Percentiles rank a stretch among this genome's conserved stretches.
phyloP scores from a whole-genome alignment of 129 eudicot genomes.

The Lactuca sativa region DNA sequence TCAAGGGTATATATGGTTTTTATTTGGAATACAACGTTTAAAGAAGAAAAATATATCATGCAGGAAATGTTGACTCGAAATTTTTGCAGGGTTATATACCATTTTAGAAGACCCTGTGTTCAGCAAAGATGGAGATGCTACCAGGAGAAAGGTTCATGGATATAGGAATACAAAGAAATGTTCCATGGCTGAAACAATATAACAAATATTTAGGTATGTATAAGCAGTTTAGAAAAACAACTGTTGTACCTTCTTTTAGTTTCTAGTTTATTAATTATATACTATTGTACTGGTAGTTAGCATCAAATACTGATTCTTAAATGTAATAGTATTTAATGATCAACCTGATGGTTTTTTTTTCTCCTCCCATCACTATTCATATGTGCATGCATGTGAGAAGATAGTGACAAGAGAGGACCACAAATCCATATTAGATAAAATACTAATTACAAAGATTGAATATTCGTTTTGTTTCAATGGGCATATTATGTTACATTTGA shows the following conservation, averaged over 20 bases:
- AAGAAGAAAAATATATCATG: conserved; percentile 6
- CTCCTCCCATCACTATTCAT: conserved; percentile 30
- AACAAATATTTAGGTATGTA: conserved; percentile 25
- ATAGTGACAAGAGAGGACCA: conserved; percentile 50
- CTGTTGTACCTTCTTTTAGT: conserved; percentile 8
- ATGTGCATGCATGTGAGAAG: conserved; percentile 32
- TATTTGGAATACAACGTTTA: background rate
- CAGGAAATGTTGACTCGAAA: background rate
- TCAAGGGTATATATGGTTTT: background rate
- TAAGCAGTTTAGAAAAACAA: conserved; percentile 23
- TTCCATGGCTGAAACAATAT: conserved; percentile 28
- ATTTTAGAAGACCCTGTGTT: conserved; percentile 56
- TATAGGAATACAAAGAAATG: conserved; percentile 34
- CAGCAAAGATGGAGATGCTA: conserved; percentile 29
- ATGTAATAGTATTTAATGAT: conserved; percentile 28
- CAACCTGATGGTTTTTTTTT: conserved; percentile 9
- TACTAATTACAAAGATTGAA: conserved; percentile 23
- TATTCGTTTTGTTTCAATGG: conserved; percentile 24
- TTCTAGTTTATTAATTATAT: conserved; percentile 23
- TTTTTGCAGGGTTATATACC: conserved; percentile 57
- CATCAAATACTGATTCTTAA: conserved; percentile 22
- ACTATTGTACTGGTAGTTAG: conserved; percentile 20
- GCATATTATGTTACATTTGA: conserved; percentile 6
- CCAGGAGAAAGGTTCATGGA: conserved; percentile 40
- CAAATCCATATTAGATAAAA: conserved; percentile 37